These are phyloP conservation scores for Glycine soja DNA, from an alignment of 306 rosid species.

Conservation along the genomic window DNA sequence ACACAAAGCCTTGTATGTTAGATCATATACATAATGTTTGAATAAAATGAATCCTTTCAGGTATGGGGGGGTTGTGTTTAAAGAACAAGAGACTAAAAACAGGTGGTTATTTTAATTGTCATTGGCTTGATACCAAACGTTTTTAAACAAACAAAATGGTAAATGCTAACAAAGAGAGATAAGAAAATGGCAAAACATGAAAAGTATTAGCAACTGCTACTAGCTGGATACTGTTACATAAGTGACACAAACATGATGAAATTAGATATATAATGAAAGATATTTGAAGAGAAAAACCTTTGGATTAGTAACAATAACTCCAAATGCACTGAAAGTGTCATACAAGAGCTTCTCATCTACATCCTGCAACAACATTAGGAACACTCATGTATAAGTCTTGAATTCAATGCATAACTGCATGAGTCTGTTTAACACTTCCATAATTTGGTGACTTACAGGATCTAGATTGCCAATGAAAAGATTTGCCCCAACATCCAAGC, in stretches of 20 bases:
- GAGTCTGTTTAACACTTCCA: conserved; percentile 6
- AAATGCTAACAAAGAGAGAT: background rate
- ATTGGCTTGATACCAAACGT: background rate
- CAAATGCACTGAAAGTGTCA: conserved; percentile 99
- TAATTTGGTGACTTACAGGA: conserved; percentile 66
- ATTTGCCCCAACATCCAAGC: conserved; percentile 97
- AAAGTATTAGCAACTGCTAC: conserved; percentile 28
- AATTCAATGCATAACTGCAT: background rate
- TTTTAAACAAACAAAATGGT: background rate
- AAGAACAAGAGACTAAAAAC: background rate
- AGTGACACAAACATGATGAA: conserved; percentile 1
- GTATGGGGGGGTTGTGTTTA: conserved; percentile 12
- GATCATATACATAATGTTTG: conserved; percentile 40
- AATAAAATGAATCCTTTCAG: conserved; percentile 7
- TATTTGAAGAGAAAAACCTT: conserved; percentile 62
- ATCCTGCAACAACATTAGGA: conserved; percentile 67
- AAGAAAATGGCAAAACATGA: background rate
- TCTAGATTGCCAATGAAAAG: conserved; percentile 98
- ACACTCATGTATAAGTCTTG: conserved; percentile 25
- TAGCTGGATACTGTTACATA: conserved; percentile 26
- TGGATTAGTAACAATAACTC: conserved; percentile 96
- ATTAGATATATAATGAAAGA: conserved; percentile 3
- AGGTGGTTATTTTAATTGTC: background rate
- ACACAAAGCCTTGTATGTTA: conserved; percentile 36
- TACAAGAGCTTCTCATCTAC: conserved; percentile 96